phyloP scores from a whole-genome alignment of 495 filamentous ascomycete species.

The Jackrogersella minutella region DNA sequence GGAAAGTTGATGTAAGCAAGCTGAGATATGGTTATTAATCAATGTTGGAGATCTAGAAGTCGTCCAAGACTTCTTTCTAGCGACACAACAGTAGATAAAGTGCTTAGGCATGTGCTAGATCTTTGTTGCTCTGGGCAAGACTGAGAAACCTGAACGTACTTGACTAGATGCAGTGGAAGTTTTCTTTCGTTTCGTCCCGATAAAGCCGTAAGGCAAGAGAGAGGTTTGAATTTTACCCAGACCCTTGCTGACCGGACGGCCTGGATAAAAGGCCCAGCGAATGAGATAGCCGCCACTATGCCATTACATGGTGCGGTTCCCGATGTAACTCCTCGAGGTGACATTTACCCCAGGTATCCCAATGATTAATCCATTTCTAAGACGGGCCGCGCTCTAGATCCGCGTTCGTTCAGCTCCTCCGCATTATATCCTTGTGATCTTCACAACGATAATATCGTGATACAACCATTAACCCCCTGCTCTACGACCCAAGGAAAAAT shows the following conservation, averaged over 20 bases:
- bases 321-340: background rate
- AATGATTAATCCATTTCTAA: slow-evolving; percentile 18
- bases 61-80: slow-evolving; percentile 1
- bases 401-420: slow-evolving; percentile 13
- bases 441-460: slow-evolving; percentile 21
- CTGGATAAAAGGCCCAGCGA: slow-evolving; percentile 34
- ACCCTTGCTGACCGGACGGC: slow-evolving; percentile 18
- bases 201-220: slow-evolving; percentile 15
- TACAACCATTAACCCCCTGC: background rate
- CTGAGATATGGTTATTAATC: slow-evolving; percentile 12
- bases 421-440: slow-evolving; percentile 31
- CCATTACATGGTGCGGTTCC: slow-evolving; percentile 22
- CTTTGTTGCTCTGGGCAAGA: background rate
- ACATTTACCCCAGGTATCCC: slow-evolving; percentile 29
- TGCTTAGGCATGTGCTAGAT: background rate
- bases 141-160: background rate
- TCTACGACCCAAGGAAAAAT: slow-evolving; percentile 1
- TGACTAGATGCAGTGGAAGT: background rate
- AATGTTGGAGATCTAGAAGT: slow-evolving; percentile 8
- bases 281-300: slow-evolving; percentile 10
- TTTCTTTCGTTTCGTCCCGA: slow-evolving; percentile 22
- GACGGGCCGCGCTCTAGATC: slow-evolving; percentile 31
- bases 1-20: slow-evolving; percentile 5
- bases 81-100: background rate
- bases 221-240: slow-evolving; percentile 26